Percentiles rank a stretch among this genome's conserved stretches.
Evolutionary conservation across 495 filamentous ascomycete genomes (phyloP).

Genomic region (Corynascus novoguineensis): DNA sequence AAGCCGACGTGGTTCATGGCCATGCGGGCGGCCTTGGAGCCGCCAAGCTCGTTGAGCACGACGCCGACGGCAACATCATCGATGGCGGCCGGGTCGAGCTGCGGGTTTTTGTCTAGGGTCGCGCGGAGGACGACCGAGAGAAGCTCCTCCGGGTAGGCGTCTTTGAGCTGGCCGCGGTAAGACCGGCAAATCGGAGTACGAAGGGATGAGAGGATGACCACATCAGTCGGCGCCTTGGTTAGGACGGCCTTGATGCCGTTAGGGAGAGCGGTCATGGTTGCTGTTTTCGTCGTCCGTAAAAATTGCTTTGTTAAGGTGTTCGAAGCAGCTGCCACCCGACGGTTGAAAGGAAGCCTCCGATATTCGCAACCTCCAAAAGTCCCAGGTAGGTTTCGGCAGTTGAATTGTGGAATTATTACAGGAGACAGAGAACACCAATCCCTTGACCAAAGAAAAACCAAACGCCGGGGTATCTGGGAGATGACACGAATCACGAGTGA

Average conservation of each 20-base stretch:
- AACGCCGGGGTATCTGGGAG: constrained; percentile 2
- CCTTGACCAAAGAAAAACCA: not conserved
- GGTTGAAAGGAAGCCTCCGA: not conserved
- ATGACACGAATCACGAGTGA: not conserved
- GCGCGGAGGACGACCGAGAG: constrained; percentile 76
- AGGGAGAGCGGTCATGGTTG: constrained; percentile 34
- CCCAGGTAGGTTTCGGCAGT: constrained; percentile 11
- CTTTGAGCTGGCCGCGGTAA: constrained; percentile 75
- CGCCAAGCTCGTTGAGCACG: constrained; percentile 84
- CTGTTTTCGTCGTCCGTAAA: not conserved
- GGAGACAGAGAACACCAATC: not conserved
- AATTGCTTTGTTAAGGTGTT: not conserved
- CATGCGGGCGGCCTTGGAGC: constrained; percentile 88
- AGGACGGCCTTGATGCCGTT: constrained; percentile 69
- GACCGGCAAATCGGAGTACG: constrained; percentile 81
- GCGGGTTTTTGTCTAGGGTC: constrained; percentile 68
- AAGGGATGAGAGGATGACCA: constrained; percentile 82
- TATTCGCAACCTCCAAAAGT: not conserved
- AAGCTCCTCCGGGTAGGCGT: constrained; percentile 86
- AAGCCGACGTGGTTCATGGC: constrained; percentile 77
- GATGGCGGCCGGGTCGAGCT: constrained; percentile 64
- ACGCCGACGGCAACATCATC: constrained; percentile 82
- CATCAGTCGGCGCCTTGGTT: constrained; percentile 70
- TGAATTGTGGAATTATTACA: not conserved
- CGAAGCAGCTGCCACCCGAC: not conserved